Conservation (phyloP, 129 eudicot species). For the Flaveria linearis region DNA sequence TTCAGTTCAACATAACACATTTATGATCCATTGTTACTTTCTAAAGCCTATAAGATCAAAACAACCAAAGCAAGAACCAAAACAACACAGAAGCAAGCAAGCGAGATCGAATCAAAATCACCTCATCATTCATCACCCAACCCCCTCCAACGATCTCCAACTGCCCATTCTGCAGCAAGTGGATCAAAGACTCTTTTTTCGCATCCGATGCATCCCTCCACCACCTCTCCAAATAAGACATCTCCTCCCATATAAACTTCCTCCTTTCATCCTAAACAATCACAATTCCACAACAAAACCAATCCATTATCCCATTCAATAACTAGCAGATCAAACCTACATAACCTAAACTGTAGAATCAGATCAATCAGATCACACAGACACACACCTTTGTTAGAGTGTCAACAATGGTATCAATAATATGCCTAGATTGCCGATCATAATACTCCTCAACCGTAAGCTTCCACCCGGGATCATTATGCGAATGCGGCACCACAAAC, state of each 20-base stretch:
- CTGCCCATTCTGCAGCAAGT: slow-evolving; percentile 84
- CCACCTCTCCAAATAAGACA: slow-evolving; percentile 98
- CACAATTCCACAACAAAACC: neutral
- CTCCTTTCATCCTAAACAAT: slow-evolving; percentile 69
- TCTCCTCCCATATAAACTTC: slow-evolving; percentile 99
- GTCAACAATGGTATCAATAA: slow-evolving; percentile 89
- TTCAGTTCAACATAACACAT: slow-evolving; percentile 21
- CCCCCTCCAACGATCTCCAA: slow-evolving; percentile 99
- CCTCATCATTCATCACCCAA: slow-evolving; percentile 99
- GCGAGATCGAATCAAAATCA: slow-evolving; percentile 23
- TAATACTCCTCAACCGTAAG: slow-evolving; percentile 98
- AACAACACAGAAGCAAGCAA: slow-evolving; percentile 13
- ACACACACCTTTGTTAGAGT: slow-evolving; percentile 71
- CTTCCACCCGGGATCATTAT: slow-evolving; percentile 99
- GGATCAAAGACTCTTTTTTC: slow-evolving; percentile 59
- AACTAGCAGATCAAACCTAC: neutral
- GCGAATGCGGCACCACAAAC: slow-evolving; percentile 92
- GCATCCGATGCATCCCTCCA: slow-evolving; percentile 85
- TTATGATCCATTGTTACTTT: too few species aligned
- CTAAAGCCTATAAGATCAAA: neutral
- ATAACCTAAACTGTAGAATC: too few species aligned
- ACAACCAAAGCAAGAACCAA: neutral
- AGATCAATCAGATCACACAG: too few species aligned
- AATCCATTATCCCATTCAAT: neutral
- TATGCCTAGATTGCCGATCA: slow-evolving; percentile 73